A percentile compares a stretch with the other conserved stretches of the same genome.
Conservation (phyloP, 441 rosid genomes). For the Populus tomentosa region DNA sequence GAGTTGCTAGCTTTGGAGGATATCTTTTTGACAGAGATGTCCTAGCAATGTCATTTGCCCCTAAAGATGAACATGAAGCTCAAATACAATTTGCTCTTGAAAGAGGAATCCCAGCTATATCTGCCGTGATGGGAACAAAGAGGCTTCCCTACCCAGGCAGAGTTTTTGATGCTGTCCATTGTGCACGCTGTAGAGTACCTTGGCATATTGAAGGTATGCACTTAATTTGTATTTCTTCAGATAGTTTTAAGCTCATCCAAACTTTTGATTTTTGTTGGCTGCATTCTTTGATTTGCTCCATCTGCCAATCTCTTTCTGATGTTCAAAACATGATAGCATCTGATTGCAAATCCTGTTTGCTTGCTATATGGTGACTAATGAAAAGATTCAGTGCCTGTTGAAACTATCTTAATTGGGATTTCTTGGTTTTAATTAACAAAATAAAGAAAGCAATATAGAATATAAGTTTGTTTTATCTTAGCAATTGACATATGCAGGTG, state of each 20-base stretch:
- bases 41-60: slow-evolving; percentile 90
- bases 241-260: neutral
- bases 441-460: neutral
- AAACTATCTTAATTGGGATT: neutral
- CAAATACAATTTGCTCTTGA: slow-evolving; percentile 80
- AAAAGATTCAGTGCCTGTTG: slow-evolving; percentile 45
- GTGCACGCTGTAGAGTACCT: slow-evolving; percentile 98
- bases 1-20: slow-evolving; percentile 97
- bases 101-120: slow-evolving; percentile 62
- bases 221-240: neutral
- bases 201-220: slow-evolving; percentile 96
- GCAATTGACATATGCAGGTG: slow-evolving; percentile 42
- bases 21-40: slow-evolving; percentile 82
- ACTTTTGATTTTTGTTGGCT: slow-evolving; percentile 1
- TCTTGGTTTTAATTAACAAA: neutral
- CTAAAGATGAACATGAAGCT: slow-evolving; percentile 98
- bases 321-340: neutral
- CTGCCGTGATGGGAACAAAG: slow-evolving; percentile 94
- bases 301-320: neutral
- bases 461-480: neutral
- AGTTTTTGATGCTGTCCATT: slow-evolving; percentile 86
- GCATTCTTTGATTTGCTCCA: neutral
- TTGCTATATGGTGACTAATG: neutral
- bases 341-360: neutral
- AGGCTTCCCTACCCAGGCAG: slow-evolving; percentile 94